Percentiles rank a stretch among this genome's conserved stretches.
Evolutionary conservation across 78 protist genomes (phyloP).

Genomic region (Tieghemostelium lacteum): DNA sequence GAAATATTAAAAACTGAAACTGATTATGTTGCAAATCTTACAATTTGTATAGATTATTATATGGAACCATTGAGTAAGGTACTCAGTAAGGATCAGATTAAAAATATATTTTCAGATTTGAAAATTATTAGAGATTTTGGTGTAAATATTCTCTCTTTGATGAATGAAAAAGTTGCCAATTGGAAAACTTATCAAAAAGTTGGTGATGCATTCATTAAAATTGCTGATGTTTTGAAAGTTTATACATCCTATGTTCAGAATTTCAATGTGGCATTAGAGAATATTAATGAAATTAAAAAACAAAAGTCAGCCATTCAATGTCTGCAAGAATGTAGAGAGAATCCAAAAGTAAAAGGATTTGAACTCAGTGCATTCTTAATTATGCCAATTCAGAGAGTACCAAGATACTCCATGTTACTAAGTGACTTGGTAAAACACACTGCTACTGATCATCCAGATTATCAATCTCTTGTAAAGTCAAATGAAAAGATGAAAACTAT

Average conservation of each 20-base stretch:
- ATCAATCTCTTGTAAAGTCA: slow-evolving; percentile 26
- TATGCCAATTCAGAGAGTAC: slow-evolving; percentile 84
- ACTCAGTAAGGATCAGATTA: slow-evolving; percentile 46
- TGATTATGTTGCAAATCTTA: slow-evolving; percentile 43
- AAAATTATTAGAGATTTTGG: slow-evolving; percentile 64
- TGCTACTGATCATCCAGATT: slow-evolving; percentile 75
- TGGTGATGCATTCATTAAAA: slow-evolving; percentile 25
- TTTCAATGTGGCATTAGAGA: slow-evolving; percentile 33
- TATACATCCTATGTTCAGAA: slow-evolving; percentile 66
- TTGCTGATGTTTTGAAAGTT: slow-evolving; percentile 63
- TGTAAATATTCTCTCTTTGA: slow-evolving; percentile 9
- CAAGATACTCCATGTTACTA: slow-evolving; percentile 60
- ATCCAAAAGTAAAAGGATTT: slow-evolving; percentile 2
- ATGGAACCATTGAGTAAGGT: slow-evolving; percentile 33
- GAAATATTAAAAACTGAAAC: slow-evolving; percentile 59
- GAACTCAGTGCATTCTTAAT: slow-evolving; percentile 61
- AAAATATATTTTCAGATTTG: slow-evolving; percentile 60
- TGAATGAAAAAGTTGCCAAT: not conserved
- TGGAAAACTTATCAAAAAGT: slow-evolving; percentile 34
- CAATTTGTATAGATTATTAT: slow-evolving; percentile 49
- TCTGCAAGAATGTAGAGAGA: slow-evolving; percentile 1
- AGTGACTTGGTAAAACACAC: slow-evolving; percentile 75
- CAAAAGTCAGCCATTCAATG: slow-evolving; percentile 6
- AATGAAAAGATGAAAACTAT: slow-evolving; percentile 50
- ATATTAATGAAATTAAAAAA: slow-evolving; percentile 33